Evolutionary conservation across 768 basidiomycete species (phyloP), one percentile per base, ranked within the genome.

Genomic region (Neoboletus magnificus): DNA sequence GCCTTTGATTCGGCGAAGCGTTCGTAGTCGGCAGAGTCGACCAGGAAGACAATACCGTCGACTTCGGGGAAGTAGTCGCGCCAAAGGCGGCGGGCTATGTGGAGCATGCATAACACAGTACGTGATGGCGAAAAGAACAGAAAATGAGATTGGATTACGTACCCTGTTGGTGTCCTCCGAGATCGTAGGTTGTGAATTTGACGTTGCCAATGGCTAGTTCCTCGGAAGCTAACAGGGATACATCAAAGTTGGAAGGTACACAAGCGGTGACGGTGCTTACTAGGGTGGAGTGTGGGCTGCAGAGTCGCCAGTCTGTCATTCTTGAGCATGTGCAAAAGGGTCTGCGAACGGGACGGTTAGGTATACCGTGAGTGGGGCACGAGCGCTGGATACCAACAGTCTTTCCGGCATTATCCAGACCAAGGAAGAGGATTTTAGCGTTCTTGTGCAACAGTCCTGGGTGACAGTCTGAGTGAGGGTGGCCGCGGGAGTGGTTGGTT

Each of bases 61-160:
- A 98, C 97, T 73, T 98, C 97, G 48, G 97, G 97, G 86, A 99
- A 98, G 78, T 98, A 99, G 75, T 99, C 95, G 55, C 94, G 86
- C 97, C 97, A 99, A 71, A 98, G 87, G 63, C 97, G 92, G 63
- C 97, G 95, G 51, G 97, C 97, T 85, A 65, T 20, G 37, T 27
- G 27, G 25, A 41, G 40, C 30, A 36, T 29, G 52, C 41, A 36
- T 52, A 13, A 12, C 4, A 40, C 3, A 29, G 41, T 37, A 50
- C 27, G n/a, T 47, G 23, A 48, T 25, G 10, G 32, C 4, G 9
- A 44, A 23, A 52, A 32, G 36, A 39, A 42, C 39, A 43, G 32
- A 56, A 51, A 50, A 30, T 13, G 23, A 15, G 7, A 36, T 36
- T 36, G 30, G 44, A 35, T 8, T 23, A 68, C 78, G 56, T 52